These are phyloP conservation scores for Blastocladiella emersonii DNA, from an alignment of 371 early-diverging fungal genomes.

Conservation along the genomic window DNA sequence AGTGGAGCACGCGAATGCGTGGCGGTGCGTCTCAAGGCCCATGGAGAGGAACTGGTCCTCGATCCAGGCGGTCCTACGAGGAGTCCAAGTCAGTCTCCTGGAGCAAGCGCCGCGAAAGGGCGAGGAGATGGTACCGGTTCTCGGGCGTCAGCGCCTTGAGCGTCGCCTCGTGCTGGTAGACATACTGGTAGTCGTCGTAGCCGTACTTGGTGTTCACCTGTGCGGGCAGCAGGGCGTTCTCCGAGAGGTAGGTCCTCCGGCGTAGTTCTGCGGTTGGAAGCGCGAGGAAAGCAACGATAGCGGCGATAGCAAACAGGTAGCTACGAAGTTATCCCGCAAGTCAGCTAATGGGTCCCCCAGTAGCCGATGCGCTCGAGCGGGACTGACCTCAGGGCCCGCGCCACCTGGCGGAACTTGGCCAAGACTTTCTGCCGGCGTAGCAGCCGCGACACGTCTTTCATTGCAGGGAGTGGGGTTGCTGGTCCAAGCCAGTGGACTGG, in stretches of 20 bases:
- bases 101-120: too few species aligned
- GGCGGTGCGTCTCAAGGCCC: background rate
- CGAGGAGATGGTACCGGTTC: conserved; percentile 16
- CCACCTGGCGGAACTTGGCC: too few species aligned
- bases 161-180: conserved; percentile 31
- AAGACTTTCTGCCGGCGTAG: too few species aligned
- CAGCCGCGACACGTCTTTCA: too few species aligned
- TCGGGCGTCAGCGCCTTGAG: conserved; percentile 13
- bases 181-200: conserved; percentile 28
- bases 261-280: conserved; percentile 35
- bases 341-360: too few species aligned
- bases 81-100: background rate
- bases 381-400: too few species aligned
- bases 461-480: too few species aligned
- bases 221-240: conserved; percentile 70
- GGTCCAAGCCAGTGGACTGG: too few species aligned
- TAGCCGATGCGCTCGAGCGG: too few species aligned
- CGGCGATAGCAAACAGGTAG: background rate
- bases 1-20: background rate
- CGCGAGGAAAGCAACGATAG: conserved; percentile 31
- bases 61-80: background rate
- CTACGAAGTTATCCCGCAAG: too few species aligned
- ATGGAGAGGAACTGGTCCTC: background rate
- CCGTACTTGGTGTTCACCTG: conserved; percentile 43
- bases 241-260: conserved; percentile 49